Conservation (phyloP, 768 basidiomycete species). For the Gyrodon lividus region DNA sequence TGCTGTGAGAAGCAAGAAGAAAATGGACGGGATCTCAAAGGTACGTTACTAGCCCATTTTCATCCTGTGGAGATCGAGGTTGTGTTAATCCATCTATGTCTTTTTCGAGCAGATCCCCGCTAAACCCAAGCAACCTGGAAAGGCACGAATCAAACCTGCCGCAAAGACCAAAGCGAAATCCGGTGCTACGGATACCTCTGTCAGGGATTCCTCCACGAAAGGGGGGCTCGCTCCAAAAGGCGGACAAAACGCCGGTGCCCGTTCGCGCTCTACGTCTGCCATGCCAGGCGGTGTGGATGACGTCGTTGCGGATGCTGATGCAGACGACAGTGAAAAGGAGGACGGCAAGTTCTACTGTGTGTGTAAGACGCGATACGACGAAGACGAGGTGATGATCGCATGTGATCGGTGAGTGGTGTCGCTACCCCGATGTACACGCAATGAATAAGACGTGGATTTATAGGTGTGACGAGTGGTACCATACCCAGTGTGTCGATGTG, state of each 20-base stretch:
- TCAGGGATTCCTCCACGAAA: constrained; percentile 14
- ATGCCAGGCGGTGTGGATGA: constrained; percentile 52
- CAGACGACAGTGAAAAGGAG: constrained; percentile 42
- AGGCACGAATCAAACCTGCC: constrained; percentile 31
- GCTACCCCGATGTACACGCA: not conserved
- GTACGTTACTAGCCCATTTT: constrained; percentile 9
- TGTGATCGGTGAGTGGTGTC: constrained; percentile 71
- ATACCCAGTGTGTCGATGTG: constrained; percentile 81
- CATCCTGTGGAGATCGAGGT: not conserved
- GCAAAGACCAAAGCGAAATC: constrained; percentile 29
- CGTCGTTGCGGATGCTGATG: constrained; percentile 47
- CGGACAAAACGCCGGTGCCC: constrained; percentile 32
- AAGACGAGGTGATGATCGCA: constrained; percentile 88
- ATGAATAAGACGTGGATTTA: not conserved
- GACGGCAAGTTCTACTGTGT: constrained; percentile 79
- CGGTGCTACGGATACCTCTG: constrained; percentile 8
- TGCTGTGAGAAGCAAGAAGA: constrained; percentile 36
- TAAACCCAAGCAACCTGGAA: constrained; percentile 31
- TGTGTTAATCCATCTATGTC: not conserved
- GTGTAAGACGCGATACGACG: constrained; percentile 85
- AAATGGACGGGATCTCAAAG: constrained; percentile 25
- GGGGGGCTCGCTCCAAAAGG: constrained; percentile 16
- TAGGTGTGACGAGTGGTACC: constrained; percentile 96
- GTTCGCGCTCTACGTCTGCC: constrained; percentile 71
- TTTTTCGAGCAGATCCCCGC: constrained; percentile 14